A percentile compares a stretch with the other conserved stretches of the same genome.
phyloP scores from a whole-genome alignment of 768 basidiomycete genomes.

The Mycena vulgaris region DNA sequence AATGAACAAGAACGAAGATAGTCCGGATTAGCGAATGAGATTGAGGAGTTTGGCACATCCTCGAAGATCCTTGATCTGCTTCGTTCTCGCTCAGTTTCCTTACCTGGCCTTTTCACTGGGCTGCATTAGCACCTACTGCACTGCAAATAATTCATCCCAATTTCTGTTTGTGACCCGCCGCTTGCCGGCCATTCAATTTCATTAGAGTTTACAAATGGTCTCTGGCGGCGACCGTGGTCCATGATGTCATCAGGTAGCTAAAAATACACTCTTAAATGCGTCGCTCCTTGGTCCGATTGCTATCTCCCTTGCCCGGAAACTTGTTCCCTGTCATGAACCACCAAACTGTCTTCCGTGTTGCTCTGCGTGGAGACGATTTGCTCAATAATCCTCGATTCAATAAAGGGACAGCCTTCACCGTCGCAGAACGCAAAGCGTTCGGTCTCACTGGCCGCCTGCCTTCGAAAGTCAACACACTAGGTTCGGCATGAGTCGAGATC shows the following conservation, averaged over 20 bases:
- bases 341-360: constrained; percentile 54
- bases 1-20: too few relatives aligned
- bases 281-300: neutral
- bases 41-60: too few relatives aligned
- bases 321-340: neutral
- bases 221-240: neutral
- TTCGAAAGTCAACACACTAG: constrained; percentile 68
- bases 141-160: too few relatives aligned
- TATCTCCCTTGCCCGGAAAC: constrained; percentile 2
- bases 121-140: too few relatives aligned
- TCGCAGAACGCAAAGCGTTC: constrained; percentile 77
- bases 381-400: constrained; percentile 79
- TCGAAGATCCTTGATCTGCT: too few relatives aligned
- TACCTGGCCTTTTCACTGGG: too few relatives aligned
- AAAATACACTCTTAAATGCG: neutral
- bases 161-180: too few relatives aligned
- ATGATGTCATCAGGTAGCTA: constrained; percentile 14
- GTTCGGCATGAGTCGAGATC: too few relatives aligned
- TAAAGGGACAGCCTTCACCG: constrained; percentile 86
- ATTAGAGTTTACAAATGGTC: too few relatives aligned
- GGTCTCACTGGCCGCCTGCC: constrained; percentile 71
- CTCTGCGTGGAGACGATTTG: constrained; percentile 73
- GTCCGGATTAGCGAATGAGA: too few relatives aligned
- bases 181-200: too few relatives aligned
- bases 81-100: too few relatives aligned